phyloP scores from a whole-genome alignment of 352 stramenopile species.

The Phytophthora litchii region DNA sequence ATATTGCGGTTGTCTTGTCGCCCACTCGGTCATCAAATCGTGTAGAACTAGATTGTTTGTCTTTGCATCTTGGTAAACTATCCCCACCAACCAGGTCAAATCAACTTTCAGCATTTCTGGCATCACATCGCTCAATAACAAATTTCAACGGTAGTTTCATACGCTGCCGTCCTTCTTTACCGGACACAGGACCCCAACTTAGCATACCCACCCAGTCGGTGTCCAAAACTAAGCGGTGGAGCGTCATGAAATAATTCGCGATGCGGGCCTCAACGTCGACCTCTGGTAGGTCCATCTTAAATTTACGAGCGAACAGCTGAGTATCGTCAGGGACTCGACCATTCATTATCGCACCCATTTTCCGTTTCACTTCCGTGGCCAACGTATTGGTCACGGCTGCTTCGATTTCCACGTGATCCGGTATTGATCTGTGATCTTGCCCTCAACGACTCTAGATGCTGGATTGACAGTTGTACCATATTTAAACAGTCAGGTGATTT shows the following conservation, averaged over 20 bases:
- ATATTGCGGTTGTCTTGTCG: background rate
- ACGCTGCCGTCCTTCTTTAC: background rate
- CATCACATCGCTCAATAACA: background rate
- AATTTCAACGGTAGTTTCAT: background rate
- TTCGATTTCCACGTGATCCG: background rate
- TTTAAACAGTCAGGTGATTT: too few species aligned
- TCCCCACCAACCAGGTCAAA: background rate
- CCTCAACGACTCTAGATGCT: too few species aligned
- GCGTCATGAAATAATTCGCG: conserved; percentile 15
- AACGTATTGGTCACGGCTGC: conserved; percentile 5
- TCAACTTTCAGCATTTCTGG: background rate
- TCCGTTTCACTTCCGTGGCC: conserved; percentile 5
- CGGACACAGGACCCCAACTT: background rate
- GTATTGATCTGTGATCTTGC: conserved; percentile 5
- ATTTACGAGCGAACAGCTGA: conserved; percentile 1
- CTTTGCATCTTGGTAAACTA: background rate
- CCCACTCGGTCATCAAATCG: background rate
- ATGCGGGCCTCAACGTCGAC: conserved; percentile 14
- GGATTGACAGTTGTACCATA: too few species aligned
- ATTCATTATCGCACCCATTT: conserved; percentile 11
- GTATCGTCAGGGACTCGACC: conserved; percentile 1
- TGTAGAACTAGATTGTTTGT: background rate
- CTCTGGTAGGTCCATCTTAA: conserved; percentile 1
- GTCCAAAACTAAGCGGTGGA: background rate
- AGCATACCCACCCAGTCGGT: background rate